Percentiles rank a stretch among this genome's conserved stretches.
Evolutionary conservation across 345 rosid species (phyloP).

Genomic region (Eucalyptus lansdowneana): DNA sequence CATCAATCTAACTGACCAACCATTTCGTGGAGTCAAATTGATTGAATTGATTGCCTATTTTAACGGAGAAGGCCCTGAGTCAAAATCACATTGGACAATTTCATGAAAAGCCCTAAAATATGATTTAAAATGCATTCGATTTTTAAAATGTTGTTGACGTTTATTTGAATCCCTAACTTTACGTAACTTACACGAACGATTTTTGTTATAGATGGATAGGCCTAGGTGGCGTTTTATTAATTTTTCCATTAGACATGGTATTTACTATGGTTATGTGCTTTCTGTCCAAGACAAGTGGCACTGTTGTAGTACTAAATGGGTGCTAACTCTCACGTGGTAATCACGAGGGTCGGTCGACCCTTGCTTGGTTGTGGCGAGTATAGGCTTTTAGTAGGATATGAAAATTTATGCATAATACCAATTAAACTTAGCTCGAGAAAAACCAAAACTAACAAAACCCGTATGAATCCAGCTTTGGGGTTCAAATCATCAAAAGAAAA

Average conservation of each 20-base stretch:
- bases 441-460: background rate
- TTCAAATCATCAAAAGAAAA: background rate
- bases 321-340: background rate
- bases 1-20: background rate
- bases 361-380: background rate
- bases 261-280: background rate
- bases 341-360: no score
- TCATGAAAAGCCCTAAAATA: background rate
- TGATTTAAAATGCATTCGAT: background rate
- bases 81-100: background rate
- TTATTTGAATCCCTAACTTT: background rate
- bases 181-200: background rate
- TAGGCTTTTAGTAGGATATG: background rate
- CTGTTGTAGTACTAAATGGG: background rate
- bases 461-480: background rate
- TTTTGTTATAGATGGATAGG: background rate
- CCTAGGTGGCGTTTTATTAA: background rate
- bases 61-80: background rate
- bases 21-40: background rate
- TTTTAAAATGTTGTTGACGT: accelerated
- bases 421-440: background rate
- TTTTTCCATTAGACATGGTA: background rate
- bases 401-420: background rate
- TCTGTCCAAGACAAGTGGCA: background rate
- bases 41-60: background rate